Conservation (phyloP, 306 rosid genomes). For the Prunus armeniaca region DNA sequence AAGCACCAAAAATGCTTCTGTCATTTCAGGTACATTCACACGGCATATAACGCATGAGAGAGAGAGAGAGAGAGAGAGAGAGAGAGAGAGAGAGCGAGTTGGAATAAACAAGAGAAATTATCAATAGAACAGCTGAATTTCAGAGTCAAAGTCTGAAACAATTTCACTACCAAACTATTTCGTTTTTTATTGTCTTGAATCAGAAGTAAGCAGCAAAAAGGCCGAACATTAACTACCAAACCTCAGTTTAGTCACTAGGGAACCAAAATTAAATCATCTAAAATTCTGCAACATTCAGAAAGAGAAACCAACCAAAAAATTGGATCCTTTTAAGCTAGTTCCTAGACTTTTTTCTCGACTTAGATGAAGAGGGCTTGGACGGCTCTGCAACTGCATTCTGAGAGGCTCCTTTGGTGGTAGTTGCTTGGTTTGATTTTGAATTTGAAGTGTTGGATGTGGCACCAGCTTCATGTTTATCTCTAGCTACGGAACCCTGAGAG, state of each 20-base stretch:
- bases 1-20: neutral
- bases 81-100: neutral
- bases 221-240: conserved; percentile 12
- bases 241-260: conserved; percentile 2
- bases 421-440: conserved; percentile 60
- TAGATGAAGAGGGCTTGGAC: conserved; percentile 56
- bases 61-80: neutral
- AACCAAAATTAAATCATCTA: conserved; percentile 12
- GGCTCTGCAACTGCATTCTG: conserved; percentile 55
- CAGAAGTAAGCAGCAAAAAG: neutral
- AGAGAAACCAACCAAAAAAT: conserved; percentile 17
- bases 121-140: neutral
- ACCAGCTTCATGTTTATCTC: conserved; percentile 73
- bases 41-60: neutral
- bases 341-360: conserved; percentile 88
- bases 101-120: neutral
- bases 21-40: neutral
- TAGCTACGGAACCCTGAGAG: conserved; percentile 81
- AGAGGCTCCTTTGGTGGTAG: conserved; percentile 53
- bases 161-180: neutral
- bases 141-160: neutral
- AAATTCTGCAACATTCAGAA: conserved; percentile 15
- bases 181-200: neutral
- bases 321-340: conserved; percentile 29
- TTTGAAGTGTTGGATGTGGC: conserved; percentile 48